Base-by-base conservation (phyloP, 495 filamentous ascomycete species). In the Aspergillus heteromorphus region DNA sequence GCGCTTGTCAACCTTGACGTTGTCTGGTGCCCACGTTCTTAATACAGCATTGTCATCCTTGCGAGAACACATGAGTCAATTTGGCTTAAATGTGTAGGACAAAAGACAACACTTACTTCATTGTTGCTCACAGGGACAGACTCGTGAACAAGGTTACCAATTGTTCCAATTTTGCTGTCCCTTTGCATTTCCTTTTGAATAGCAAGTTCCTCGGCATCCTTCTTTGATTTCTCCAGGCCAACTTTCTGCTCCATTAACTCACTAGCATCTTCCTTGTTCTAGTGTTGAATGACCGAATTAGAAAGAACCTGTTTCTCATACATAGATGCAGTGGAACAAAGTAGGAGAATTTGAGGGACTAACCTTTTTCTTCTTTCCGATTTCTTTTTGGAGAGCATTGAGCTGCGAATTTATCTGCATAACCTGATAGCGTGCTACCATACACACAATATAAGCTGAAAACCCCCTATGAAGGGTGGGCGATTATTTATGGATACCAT, bases 111-210 rank as follows among this genome's bases (percentile, higher is more conserved):
- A 59, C 51, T 41, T 65, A 84, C 86, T 78, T 98, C 93, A 65
- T 91, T 89, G 64, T 93, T 81, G 72, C 85, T 90, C 48, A 96
- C 70, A n/a, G 92, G 93, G 11, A 97, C 93, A 1, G 85, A 87
- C 19, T 90, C 85, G 72, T 97, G 92, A 20, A 98, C 92, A 66
- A 93, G 83, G 67, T 98, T 98, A 41, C 93, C 93, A 61, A 98
- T 87, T 0, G 82, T 84, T 65, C 86, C 88, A 59, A 92, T 79
- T 75, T 92, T 95, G 58, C 72, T 77, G 59, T 85, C 82, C 49
- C 97, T 74, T 48, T 83, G 73, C 18, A 71, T 64, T 54, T 93
- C 87, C 69, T 95, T 95, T 65, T 86, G 81, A 11, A 75, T 70
- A 2, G 89, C 92, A 36, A 77, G 69, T 42, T 87, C 83, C 61